Conservation (phyloP, 208 protist species). For the Acanthamoeba royreba region DNA sequence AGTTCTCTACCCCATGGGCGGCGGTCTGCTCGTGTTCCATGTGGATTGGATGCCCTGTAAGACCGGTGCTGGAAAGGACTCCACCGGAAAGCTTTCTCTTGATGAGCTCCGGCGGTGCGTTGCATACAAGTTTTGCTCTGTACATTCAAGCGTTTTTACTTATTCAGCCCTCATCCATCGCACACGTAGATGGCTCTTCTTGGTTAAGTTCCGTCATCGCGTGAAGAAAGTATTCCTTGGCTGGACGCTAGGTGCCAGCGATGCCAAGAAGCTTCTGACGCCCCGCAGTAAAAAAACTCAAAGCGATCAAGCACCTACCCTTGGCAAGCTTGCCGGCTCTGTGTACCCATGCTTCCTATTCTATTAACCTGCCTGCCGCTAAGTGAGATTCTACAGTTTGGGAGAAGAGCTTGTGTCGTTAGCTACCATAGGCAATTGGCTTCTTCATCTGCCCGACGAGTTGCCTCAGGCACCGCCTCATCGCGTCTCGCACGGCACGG, state of each 20-base stretch:
- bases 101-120: not conserved
- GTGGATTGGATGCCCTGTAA: not conserved
- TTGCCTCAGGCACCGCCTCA: not conserved
- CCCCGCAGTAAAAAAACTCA: not conserved
- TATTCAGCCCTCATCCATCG: too few species aligned
- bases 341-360: not conserved
- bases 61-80: not conserved
- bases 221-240: slow-evolving; percentile 20
- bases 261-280: not conserved
- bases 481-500: not conserved
- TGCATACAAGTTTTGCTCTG: too few species aligned
- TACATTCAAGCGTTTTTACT: too few species aligned
- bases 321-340: not conserved
- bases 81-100: not conserved
- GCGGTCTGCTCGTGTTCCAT: not conserved
- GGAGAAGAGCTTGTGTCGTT: slow-evolving; percentile 21
- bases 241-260: not conserved
- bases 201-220: not conserved
- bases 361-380: not conserved
- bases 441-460: slow-evolving; percentile 17
- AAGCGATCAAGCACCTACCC: not conserved
- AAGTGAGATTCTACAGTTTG: not conserved
- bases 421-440: not conserved
- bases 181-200: not conserved
- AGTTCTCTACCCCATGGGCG: not conserved